A percentile compares a stretch with the other conserved stretches of the same genome.
phyloP scores from a whole-genome alignment of 345 rosid species.

The Mallotus nudiflorus region DNA sequence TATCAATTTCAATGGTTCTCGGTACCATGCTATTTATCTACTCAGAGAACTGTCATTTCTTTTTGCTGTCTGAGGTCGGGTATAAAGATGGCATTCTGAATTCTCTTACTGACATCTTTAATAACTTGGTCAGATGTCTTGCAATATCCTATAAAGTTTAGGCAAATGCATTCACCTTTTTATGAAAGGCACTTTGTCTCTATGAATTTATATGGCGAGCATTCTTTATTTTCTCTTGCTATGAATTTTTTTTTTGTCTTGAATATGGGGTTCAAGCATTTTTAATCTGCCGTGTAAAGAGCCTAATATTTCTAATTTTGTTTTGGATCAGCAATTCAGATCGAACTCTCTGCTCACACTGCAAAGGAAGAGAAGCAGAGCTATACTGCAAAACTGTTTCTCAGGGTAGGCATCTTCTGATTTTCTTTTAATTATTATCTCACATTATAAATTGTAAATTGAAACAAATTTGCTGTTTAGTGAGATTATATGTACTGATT shows the following conservation, averaged over 20 bases:
- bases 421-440: too few species aligned
- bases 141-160: neutral
- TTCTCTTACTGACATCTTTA: neutral
- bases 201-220: too few species aligned
- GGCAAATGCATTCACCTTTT: neutral
- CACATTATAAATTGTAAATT: neutral
- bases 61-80: neutral
- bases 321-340: constrained; percentile 47
- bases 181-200: too few species aligned
- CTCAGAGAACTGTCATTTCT: neutral
- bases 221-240: neutral
- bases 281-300: neutral
- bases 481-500: constrained; percentile 21
- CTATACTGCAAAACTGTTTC: constrained; percentile 84
- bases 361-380: constrained; percentile 97
- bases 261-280: neutral
- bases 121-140: neutral
- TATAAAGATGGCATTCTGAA: neutral
- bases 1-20: neutral
- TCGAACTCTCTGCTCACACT: constrained; percentile 70
- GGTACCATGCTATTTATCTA: neutral
- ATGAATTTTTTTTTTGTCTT: neutral
- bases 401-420: constrained; percentile 50
- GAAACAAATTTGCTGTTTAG: neutral
- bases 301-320: constrained; percentile 14